phyloP scores from a whole-genome alignment of 176 grass and related monocot species.

The Triticum urartu region DNA sequence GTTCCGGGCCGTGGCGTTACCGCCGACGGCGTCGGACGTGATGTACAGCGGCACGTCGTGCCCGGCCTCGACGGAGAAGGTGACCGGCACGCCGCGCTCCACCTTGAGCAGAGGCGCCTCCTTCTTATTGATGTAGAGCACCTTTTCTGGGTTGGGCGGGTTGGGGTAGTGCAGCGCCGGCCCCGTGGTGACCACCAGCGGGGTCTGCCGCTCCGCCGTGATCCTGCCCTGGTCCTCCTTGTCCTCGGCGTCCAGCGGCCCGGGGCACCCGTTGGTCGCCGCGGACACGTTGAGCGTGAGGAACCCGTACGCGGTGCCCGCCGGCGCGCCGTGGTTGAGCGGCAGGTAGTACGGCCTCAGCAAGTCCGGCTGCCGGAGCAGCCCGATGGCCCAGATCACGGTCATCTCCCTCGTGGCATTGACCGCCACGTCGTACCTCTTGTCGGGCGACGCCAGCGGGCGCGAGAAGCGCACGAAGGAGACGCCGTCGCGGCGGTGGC shows the following conservation, averaged over 20 bases:
- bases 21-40: constrained; percentile 76
- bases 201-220: constrained; percentile 73
- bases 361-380: constrained; percentile 44
- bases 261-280: constrained; percentile 39
- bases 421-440: constrained; percentile 66
- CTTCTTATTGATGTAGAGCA: constrained; percentile 97
- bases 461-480: constrained; percentile 76
- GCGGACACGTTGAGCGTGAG: constrained; percentile 58
- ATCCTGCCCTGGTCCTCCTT: constrained; percentile 90
- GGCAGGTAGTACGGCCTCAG: constrained; percentile 86
- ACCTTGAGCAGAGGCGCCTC: constrained; percentile 93
- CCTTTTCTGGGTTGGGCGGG: constrained; percentile 72
- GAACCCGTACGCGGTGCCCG: constrained; percentile 54
- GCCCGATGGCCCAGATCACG: constrained; percentile 80
- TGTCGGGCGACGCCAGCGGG: constrained; percentile 51
- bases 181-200: constrained; percentile 58
- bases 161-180: constrained; percentile 81
- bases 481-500: constrained; percentile 79
- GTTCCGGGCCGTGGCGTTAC: constrained; percentile 73
- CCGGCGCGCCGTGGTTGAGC: constrained; percentile 53
- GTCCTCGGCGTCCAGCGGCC: constrained; percentile 82
- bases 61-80: constrained; percentile 85
- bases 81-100: constrained; percentile 92
- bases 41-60: constrained; percentile 89
- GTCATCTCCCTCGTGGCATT: constrained; percentile 60